Evolutionary conservation across 1,284 basidiomycete species (phyloP), one percentile per base, ranked within the genome.

Genomic region (Ceraceosorus bombacis): DNA sequence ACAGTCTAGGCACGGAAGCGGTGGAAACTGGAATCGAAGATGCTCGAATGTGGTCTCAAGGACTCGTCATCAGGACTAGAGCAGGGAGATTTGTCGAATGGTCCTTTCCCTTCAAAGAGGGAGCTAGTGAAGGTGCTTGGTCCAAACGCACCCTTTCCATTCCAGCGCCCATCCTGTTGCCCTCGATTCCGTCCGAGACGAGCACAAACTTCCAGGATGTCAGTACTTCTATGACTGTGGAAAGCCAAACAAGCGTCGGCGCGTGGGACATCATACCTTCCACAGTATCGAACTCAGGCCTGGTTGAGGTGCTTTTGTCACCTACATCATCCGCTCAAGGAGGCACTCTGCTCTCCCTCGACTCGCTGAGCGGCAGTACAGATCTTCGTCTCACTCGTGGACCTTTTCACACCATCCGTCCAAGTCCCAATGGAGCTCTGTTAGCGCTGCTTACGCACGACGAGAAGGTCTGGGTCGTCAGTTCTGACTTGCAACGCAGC

Each of bases 351-450:
- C 12, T 66, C 64, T 17, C 63, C 60, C 17, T 69, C 62, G 39
- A 62, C 17, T 59, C 57, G 17, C 39, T 62, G 9, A 62, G 65
- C 0, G 65, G 64, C 5, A 62, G 64, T 41, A 65, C 64, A 36
- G 69, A 72, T 50, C 60, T 73, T 80, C 85, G 88, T n/a, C 80
- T 96, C 12, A 86, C 86, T 12, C 83, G 88, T 46, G 92, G 91
- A 0, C 94, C 95, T 1, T 97, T 96, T 78, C 83, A 83, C 0
- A 86, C 88, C 68, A 84, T 98, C 58, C 84, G 87, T 0, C 86
- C 89, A 0, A 95, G 92, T 0, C 93, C 93, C 0, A 94, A 94
- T 69, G 93, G 93, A 41, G 91, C 93, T 72, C 87, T 92, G 49
- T 82, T 97, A 10, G 91, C 92, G 0, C 81, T 97, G 9, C 80